Evolutionary conservation across 768 basidiomycete species (phyloP).

Genomic region (Kwoniella sp.): DNA sequence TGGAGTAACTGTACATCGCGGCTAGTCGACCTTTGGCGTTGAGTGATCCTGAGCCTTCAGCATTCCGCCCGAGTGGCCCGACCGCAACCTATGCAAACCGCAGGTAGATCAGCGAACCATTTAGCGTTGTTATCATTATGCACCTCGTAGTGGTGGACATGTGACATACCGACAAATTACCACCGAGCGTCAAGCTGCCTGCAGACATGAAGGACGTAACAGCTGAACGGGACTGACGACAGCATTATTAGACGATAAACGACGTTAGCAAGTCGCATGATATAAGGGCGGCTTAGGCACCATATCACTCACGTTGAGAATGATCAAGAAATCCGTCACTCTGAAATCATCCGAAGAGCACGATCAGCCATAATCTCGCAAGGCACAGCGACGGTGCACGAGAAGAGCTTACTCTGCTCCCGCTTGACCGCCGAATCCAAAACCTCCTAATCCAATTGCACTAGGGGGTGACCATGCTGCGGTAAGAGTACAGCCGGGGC

Average conservation of each 20-base stretch:
- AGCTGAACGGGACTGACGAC: constrained; percentile 53
- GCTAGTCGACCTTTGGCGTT: constrained; percentile 84
- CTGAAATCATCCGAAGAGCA: constrained; percentile 57
- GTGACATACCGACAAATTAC: constrained; percentile 76
- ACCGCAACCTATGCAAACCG: constrained; percentile 60
- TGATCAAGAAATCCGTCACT: constrained; percentile 87
- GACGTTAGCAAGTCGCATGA: no score
- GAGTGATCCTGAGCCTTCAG: constrained; percentile 79
- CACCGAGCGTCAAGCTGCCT: constrained; percentile 85
- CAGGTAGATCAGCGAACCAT: constrained; percentile 2
- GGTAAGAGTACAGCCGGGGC: background rate
- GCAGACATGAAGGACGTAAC: constrained; percentile 88
- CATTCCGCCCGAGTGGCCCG: constrained; percentile 90
- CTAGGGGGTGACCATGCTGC: constrained; percentile 90
- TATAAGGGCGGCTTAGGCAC: no score
- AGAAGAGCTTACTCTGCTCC: constrained; percentile 57
- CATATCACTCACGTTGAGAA: constrained; percentile 68
- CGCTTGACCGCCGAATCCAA: constrained; percentile 74
- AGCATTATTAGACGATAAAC: no score
- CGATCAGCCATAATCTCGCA: constrained; percentile 58
- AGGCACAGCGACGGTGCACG: background rate
- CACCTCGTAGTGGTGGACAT: no score
- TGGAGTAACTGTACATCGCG: constrained; percentile 75
- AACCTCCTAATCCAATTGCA: constrained; percentile 88
- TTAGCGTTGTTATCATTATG: background rate